These are phyloP conservation scores for Kwoniella europaea DNA, from an alignment of 768 basidiomycete species.

Conservation along the genomic window DNA sequence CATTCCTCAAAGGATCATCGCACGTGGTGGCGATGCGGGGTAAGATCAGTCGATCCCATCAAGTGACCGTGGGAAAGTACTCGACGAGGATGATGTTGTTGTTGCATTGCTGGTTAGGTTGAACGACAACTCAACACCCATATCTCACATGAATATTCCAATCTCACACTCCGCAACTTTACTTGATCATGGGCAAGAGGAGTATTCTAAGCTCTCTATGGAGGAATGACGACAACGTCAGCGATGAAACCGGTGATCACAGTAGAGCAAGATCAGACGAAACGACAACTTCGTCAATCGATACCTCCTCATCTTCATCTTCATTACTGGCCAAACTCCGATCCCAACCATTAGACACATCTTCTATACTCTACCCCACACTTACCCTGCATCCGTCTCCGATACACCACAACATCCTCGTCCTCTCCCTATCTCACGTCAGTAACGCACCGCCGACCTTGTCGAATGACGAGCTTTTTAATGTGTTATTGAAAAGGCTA, in stretches of 20 bases:
- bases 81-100: too few relatives aligned
- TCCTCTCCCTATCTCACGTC: slow-evolving; percentile 27
- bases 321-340: slow-evolving; percentile 16
- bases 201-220: slow-evolving; percentile 23
- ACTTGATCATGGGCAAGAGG: slow-evolving; percentile 1
- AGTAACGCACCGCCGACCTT: slow-evolving; percentile 15
- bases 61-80: too few relatives aligned
- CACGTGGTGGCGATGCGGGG: slow-evolving; percentile 2
- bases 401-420: slow-evolving; percentile 13
- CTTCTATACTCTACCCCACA: slow-evolving; percentile 24
- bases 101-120: too few relatives aligned
- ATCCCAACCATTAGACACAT: slow-evolving; percentile 23
- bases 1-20: background rate
- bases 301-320: slow-evolving; percentile 1
- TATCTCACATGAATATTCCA: too few relatives aligned
- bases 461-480: slow-evolving; percentile 28
- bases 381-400: slow-evolving; percentile 15
- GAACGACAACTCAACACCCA: too few relatives aligned
- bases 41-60: background rate
- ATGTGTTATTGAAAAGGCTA: slow-evolving; percentile 24
- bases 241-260: background rate
- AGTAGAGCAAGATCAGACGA: slow-evolving; percentile 3
- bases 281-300: background rate
- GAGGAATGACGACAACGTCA: slow-evolving; percentile 3
- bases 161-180: too few relatives aligned